A percentile compares a stretch with the other conserved stretches of the same genome.
Conservation (phyloP, 192 early-diverging fungal genomes). For the Coemansia sp. region DNA sequence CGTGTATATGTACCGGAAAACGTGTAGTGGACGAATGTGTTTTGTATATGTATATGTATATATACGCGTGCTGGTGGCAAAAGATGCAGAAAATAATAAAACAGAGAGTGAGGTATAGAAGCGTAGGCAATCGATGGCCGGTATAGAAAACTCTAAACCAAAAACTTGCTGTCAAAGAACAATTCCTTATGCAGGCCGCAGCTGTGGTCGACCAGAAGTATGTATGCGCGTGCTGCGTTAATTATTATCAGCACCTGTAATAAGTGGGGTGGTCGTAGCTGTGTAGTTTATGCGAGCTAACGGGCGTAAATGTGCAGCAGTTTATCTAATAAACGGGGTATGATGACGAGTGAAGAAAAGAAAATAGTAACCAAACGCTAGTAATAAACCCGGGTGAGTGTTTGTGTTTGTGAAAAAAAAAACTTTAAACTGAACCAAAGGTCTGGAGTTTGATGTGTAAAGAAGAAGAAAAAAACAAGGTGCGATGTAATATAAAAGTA, state of each 20-base stretch:
- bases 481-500: neutral
- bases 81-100: slow-evolving; percentile 8
- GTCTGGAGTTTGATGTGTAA: neutral
- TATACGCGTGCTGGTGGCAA: slow-evolving; percentile 8
- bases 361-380: neutral
- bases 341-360: neutral
- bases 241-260: neutral
- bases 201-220: neutral
- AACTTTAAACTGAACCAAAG: neutral
- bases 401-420: no score
- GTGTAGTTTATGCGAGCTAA: slow-evolving; percentile 7
- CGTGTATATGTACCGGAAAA: slow-evolving; percentile 2
- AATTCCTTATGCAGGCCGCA: no score
- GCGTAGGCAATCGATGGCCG: slow-evolving; percentile 6
- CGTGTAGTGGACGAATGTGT: neutral
- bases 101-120: slow-evolving; percentile 11
- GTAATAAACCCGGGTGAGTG: neutral
- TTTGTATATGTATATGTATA: slow-evolving; percentile 9
- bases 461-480: neutral
- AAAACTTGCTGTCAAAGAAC: no score
- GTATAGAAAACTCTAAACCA: no score
- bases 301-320: slow-evolving; percentile 7
- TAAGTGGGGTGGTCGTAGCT: neutral
- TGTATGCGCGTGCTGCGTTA: slow-evolving; percentile 8
- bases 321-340: neutral